Evolutionary conservation across 2,329 filamentous ascomycete genomes (phyloP), one percentile per base, ranked within the genome.

Genomic region (Talaromyces sp.): DNA sequence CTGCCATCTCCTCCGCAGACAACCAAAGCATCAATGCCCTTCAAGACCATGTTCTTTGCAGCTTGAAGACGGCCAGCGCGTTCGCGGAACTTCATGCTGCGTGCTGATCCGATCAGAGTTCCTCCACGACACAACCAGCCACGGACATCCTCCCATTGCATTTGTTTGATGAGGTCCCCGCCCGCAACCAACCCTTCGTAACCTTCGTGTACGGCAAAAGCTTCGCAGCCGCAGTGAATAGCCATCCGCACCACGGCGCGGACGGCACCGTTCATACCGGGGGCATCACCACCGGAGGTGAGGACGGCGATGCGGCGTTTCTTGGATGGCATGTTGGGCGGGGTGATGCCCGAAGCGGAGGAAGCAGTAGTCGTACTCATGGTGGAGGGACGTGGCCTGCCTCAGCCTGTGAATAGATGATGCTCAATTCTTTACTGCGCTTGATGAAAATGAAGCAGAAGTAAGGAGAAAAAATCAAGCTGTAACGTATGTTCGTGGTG

Each of bases 1-100:
- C 91, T 96, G 62, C 94, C 94, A 72, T 99, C 94, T 78, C 94
- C 94, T 72, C 94, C 94, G 73, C 93, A 97, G 71, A 99, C 95
- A 67, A 99, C 88, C 66, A 99, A 81, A 56, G 94, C 94, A 72
- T 99, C 91, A 65, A 99, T 97, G 70, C 94, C 94, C 65, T 90
- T 86, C 61, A 91, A 75, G 41, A 99, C 84, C 86, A 99, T 87
- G 79, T 99, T 97, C 81, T 93, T 96, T 60, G 94, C 94, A 1
- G 91, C 94, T 56, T 80, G 83, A 60, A 96, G 76, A 63, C 94
- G 88, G 17, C 94, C 94, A 31, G 87, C 79, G 48, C 94, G 88
- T 75, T 97, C 88, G 76, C 89, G 93, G 78, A 99, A 99, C 58
- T 85, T 86, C 85, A 88, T 90, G 79, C 92, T 96, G 62, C 94